Evolutionary conservation across 352 stramenopile genomes (phyloP).

Genomic region (Pythium sukuiense): DNA sequence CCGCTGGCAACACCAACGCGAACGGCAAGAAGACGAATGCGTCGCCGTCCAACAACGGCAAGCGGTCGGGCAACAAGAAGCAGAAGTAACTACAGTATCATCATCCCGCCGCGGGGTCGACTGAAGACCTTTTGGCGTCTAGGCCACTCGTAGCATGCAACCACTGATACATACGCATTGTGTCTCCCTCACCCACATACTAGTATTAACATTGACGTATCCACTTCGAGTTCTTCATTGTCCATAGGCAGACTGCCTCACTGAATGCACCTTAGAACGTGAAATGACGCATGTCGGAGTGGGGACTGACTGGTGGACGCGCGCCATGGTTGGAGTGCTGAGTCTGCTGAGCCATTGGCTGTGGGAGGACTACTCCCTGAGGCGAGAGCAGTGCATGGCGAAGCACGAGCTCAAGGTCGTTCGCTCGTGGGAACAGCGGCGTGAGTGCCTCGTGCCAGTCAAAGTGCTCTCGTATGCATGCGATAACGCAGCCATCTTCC

Average conservation of each 20-base stretch:
- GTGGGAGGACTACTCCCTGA: neutral
- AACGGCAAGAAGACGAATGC: slow-evolving; percentile 7
- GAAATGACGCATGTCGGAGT: too few species aligned
- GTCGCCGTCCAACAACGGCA: slow-evolving; percentile 11
- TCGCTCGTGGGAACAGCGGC: slow-evolving; percentile 5
- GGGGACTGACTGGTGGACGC: too few species aligned
- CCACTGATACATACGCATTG: too few species aligned
- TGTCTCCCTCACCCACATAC: too few species aligned
- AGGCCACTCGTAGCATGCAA: too few species aligned
- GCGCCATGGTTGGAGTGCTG: too few species aligned
- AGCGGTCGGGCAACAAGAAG: slow-evolving; percentile 27
- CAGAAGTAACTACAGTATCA: slow-evolving; percentile 16
- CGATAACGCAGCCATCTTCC: neutral
- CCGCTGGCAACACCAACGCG: neutral
- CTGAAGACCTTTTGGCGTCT: neutral
- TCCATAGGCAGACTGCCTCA: too few species aligned
- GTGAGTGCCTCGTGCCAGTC: slow-evolving; percentile 19
- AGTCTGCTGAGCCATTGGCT: neutral
- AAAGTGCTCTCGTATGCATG: slow-evolving; percentile 9
- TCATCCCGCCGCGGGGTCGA: neutral
- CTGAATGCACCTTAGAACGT: too few species aligned
- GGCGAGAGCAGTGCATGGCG: slow-evolving; percentile 1
- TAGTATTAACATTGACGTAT: too few species aligned
- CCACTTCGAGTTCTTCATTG: too few species aligned
- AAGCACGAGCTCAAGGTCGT: slow-evolving; percentile 8